Evolutionary conservation across 192 early-diverging fungal species (phyloP).

Genomic region (Coemansia biformis): DNA sequence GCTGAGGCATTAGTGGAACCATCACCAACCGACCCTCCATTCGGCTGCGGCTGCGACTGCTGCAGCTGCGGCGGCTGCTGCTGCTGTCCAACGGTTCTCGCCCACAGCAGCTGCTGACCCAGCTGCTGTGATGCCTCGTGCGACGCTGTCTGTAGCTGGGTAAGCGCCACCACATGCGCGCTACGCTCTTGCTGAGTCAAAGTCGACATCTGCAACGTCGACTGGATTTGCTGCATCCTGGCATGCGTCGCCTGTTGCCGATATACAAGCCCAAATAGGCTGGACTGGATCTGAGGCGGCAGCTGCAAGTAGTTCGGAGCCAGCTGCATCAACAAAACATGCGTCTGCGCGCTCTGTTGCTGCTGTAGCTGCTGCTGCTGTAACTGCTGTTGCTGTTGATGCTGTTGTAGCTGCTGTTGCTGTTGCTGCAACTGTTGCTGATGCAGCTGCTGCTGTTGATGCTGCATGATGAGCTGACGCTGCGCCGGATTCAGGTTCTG

Average conservation of each 20-base stretch:
- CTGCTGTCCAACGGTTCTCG: slow-evolving; percentile 1
- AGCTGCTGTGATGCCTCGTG: slow-evolving; percentile 8
- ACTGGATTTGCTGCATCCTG: slow-evolving; percentile 10
- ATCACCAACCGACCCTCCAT: too few relatives aligned
- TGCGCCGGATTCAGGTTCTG: slow-evolving; percentile 22
- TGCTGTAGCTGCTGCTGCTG: slow-evolving; percentile 17
- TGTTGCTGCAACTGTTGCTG: slow-evolving; percentile 24
- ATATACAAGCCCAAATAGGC: slow-evolving; percentile 3
- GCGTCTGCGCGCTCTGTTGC: slow-evolving; percentile 29
- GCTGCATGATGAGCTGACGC: slow-evolving; percentile 12
- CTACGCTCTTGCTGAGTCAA: slow-evolving; percentile 26
- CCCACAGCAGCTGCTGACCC: slow-evolving; percentile 4
- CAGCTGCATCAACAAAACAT: slow-evolving; percentile 17
- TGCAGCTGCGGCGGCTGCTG: slow-evolving; percentile 11
- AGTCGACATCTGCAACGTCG: slow-evolving; percentile 2
- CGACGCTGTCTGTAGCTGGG: slow-evolving; percentile 15
- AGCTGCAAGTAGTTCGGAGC: slow-evolving; percentile 23
- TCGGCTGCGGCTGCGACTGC: slow-evolving; percentile 5
- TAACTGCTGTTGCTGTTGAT: slow-evolving; percentile 18
- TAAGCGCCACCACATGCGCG: slow-evolving; percentile 2
- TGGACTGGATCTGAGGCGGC: slow-evolving; percentile 10
- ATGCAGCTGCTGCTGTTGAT: slow-evolving; percentile 22
- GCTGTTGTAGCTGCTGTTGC: slow-evolving; percentile 10
- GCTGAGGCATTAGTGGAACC: too few relatives aligned
- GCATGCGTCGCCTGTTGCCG: slow-evolving; percentile 10